Base-by-base conservation (phyloP, 768 basidiomycete genomes). In the Lepiota brunneoincarnata region DNA sequence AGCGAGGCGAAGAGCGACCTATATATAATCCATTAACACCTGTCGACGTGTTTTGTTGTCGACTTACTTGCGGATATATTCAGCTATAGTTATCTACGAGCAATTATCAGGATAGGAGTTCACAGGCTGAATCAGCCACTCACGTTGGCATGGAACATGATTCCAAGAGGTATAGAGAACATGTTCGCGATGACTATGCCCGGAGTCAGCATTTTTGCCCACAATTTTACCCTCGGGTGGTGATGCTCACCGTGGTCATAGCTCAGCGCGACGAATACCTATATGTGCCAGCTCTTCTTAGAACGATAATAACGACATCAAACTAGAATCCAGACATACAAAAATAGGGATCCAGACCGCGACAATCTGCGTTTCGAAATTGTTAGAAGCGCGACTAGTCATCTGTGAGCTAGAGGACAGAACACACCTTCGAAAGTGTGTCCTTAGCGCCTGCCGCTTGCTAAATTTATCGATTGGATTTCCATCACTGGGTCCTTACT, bases 341-440 rank as follows among this genome's bases (percentile, higher is more conserved):
- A 85, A 89, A 55, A 89, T 87, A 5, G 87, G 87, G 51, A 89
- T 79, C 87, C 87, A 89, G 44, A 80, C 74, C 0, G 82, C 80
- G 54, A 83, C 69, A 36, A 89, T 74, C 78, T 84, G 44, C 1
- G 35, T 40, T 17, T 49, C 31, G 24, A 28, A 47, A 11, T 31
- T 18, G 15, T 12, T 15, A 42, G 23, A 31, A 12, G 40, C 24
- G 15, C 34, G 53, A 38, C 23, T 18, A 36, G 28, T 14, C 12
- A 2, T 17, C 43, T 24, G 31, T 42, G 28, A 44, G 20, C 24
- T 49, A 37, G 5, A 34, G 15, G 40, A 42, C 23, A 31, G 39
- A 18, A 39, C 57, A 28, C 55, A 81, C 81, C 75, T 89, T 89
- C 6, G 87, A 89, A 9, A 83, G 61, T 0, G 85, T 87, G 6